phyloP scores from a whole-genome alignment of 306 rosid genomes.

The Quercus engelmannii region DNA sequence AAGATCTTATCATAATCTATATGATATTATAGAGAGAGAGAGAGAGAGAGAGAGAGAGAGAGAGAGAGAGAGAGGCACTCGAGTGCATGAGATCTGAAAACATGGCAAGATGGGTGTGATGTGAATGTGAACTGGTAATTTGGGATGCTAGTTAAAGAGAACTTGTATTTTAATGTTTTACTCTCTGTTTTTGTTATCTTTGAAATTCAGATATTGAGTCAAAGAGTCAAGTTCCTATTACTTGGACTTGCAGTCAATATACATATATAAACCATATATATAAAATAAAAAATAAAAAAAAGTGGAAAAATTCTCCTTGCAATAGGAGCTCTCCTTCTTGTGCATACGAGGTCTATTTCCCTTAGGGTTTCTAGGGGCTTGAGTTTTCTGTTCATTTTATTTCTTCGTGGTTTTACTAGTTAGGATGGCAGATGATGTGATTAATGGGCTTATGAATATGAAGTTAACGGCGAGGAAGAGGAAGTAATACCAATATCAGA shows the following conservation, averaged over 20 bases:
- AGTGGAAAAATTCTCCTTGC: too few relatives aligned
- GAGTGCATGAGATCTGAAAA: slow-evolving; percentile 20
- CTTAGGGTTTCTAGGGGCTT: too few relatives aligned
- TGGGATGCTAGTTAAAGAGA: background rate
- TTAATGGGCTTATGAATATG: too few relatives aligned
- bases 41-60: background rate
- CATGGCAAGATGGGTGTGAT: slow-evolving; percentile 19
- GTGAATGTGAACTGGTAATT: background rate
- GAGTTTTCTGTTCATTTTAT: too few relatives aligned
- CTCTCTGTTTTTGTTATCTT: background rate
- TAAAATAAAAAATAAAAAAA: too few relatives aligned
- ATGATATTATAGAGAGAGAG: background rate
- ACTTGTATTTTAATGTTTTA: background rate
- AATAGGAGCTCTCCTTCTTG: too few relatives aligned
- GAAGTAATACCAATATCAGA: too few relatives aligned
- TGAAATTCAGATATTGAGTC: background rate
- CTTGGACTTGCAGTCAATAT: background rate
- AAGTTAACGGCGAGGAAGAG: too few relatives aligned
- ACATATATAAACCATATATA: too few relatives aligned
- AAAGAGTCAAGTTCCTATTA: background rate
- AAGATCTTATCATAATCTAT: slow-evolving; percentile 39
- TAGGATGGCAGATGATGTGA: too few relatives aligned
- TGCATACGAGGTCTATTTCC: too few relatives aligned
- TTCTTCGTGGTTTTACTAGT: too few relatives aligned
- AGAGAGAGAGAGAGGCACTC: background rate